Evolutionary conservation across 345 rosid species (phyloP), one percentile per base, ranked within the genome.

Genomic region (Camelina hispida): DNA sequence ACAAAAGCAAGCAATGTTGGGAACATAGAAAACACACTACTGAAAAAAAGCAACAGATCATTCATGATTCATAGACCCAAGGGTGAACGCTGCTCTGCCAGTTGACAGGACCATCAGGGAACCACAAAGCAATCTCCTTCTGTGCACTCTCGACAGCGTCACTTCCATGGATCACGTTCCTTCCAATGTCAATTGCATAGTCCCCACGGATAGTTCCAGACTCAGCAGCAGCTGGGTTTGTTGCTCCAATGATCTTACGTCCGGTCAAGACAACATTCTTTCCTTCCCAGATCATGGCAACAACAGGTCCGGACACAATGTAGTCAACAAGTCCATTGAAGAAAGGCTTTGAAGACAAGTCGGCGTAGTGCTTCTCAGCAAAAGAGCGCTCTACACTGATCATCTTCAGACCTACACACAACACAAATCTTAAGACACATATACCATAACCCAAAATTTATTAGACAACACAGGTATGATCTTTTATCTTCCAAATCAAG

Each of bases 131-230:
- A 69, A 90, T 90, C 77, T 95, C 99, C 84, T 95, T 95, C 58
- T 71, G 72, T 0, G 89, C 97, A 73, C 97, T 95, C 74, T 85
- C 93, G 9, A 92, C 90, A 0, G 97, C 71, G 70, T 95, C 99
- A 46, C 97, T 92, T 50, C 97, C 97, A 1, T 95, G 99, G 66
- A 95, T 92, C 10, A 95, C 88, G 56, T 95, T 95, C 85, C 97
- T 92, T 76, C 97, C 99, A 70, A 89, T 89, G 54, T 90, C 96
- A 71, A 95, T 86, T 0, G 97, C 96, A 46, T 74, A 89, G 67
- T 92, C 97, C 5, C 99, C 99, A 60, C 99, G 96, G 79, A 95
- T 95, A 40, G 99, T 95, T 75, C 97, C 97, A 9, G 99, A 96
- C 48, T 90, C 97, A 55, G 97, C 84, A 0, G 84, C 88, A 0